Evolutionary conservation across 2,329 filamentous ascomycete genomes (phyloP).

Genomic region (Fusarium keratoplasticum): DNA sequence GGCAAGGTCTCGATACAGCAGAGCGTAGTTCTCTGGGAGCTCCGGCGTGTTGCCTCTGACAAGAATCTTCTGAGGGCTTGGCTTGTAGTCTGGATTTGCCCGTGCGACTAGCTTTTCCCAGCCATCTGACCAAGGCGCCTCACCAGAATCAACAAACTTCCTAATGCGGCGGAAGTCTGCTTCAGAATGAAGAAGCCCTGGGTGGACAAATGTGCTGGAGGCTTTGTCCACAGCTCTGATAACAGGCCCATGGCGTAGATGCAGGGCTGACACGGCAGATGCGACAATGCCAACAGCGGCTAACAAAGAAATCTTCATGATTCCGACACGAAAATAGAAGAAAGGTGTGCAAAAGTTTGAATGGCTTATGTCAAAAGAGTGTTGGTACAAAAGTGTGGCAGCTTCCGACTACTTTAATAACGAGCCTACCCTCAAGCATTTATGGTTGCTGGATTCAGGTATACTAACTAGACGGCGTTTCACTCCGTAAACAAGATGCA

Average conservation of each 20-base stretch:
- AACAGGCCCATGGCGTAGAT: neutral
- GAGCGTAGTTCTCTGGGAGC: neutral
- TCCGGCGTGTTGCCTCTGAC: neutral
- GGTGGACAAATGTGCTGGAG: neutral
- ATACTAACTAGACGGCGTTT: neutral
- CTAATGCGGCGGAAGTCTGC: neutral
- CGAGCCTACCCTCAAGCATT: neutral
- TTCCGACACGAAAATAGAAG: neutral
- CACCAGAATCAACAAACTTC: neutral
- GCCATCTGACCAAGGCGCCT: neutral
- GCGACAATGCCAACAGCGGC: neutral
- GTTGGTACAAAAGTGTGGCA: neutral
- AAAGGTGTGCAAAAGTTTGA: neutral
- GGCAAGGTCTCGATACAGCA: neutral
- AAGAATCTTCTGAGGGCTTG: neutral
- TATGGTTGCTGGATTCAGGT: neutral
- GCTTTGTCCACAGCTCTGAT: neutral
- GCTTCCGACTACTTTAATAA: neutral
- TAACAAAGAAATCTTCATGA: neutral
- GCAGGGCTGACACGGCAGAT: neutral
- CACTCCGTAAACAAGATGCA: neutral
- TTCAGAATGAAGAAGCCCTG: neutral
- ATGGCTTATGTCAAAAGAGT: neutral
- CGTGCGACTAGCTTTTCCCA: neutral
- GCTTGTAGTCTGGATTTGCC: neutral